Evolutionary conservation across 2,329 filamentous ascomycete species (phyloP), one percentile per base, ranked within the genome.

Genomic region (Talaromyces amestolkiae): DNA sequence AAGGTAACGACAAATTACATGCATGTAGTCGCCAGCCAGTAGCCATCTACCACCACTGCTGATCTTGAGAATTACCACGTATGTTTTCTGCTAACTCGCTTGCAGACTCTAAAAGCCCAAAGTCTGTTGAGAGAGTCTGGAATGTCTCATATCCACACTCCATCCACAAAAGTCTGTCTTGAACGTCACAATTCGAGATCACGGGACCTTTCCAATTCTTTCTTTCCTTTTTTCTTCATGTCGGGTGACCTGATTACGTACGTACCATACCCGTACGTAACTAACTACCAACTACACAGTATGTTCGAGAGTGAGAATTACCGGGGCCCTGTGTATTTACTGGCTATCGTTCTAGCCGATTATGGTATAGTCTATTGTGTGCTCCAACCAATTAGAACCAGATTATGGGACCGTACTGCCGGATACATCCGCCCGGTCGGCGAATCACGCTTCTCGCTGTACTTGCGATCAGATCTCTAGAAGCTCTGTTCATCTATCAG

Each of bases 201-300:
- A 53, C 60, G 60, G 45, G 60, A 62, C 24, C 47, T 56, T 43
- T 63, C 54, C 33, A 24, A n/a, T 41, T 63, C 53, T 63, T 63
- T 63, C 54, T 63, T 45, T 59, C 9, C 15, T 31, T 31, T 63
- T 58, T 63, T 63, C 58, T 63, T 63, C 61, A 39, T 15, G 61
- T 63, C 61, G 61, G 61, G 49, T 63, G 61, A 63, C 51, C 61
- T 58, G 53, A 41, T 56, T 53, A 39, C 59, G 37, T 56, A 54
- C 37, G 24, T 19, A 45, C 22, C 13, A 59, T 43, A 41, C 37
- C n/a, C 35, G 9, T 37, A 37, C 13, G 35, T 35, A 33, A 11
- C 11, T 37, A 43, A 47, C 43, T 47, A 19, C 19, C 13, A 22
- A 6, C 3, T 47, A 19, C 17, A 17, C 17, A 22, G 9, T 19